Evolutionary conservation across 2,329 filamentous ascomycete species (phyloP).

Genomic region (Sporothrix pallida): DNA sequence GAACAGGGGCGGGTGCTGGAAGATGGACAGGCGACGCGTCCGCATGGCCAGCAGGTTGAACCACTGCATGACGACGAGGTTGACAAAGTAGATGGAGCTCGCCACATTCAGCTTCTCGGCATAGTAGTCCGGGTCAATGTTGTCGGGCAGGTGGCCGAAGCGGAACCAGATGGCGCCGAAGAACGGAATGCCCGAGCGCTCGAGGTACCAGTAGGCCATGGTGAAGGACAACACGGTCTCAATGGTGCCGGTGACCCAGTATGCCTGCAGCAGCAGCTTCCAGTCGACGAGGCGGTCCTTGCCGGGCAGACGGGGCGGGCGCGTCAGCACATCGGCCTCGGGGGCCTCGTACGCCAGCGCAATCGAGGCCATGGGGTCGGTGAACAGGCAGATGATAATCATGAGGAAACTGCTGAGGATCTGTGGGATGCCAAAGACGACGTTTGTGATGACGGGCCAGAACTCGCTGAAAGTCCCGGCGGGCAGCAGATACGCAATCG

Average conservation of each 20-base stretch:
- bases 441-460: slow-evolving; percentile 75
- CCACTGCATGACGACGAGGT: slow-evolving; percentile 80
- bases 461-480: slow-evolving; percentile 78
- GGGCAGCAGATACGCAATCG: slow-evolving; percentile 73
- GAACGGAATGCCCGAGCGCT: slow-evolving; percentile 69
- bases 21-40: slow-evolving; percentile 68
- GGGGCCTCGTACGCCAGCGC: slow-evolving; percentile 77
- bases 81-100: slow-evolving; percentile 79
- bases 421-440: slow-evolving; percentile 74
- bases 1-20: slow-evolving; percentile 73
- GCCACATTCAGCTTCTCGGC: slow-evolving; percentile 64
- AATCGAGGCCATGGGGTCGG: slow-evolving; percentile 75
- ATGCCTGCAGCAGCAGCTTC: slow-evolving; percentile 73
- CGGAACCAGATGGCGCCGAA: slow-evolving; percentile 63
- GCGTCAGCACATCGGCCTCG: slow-evolving; percentile 74
- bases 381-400: slow-evolving; percentile 75
- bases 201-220: slow-evolving; percentile 71
- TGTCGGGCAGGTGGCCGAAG: slow-evolving; percentile 61
- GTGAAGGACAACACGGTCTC: slow-evolving; percentile 66
- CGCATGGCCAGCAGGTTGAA: slow-evolving; percentile 75
- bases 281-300: slow-evolving; percentile 76
- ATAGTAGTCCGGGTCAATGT: slow-evolving; percentile 61
- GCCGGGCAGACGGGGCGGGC: slow-evolving; percentile 70
- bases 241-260: slow-evolving; percentile 71
- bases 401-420: slow-evolving; percentile 76